A percentile compares a stretch with the other conserved stretches of the same genome.
These are phyloP conservation scores for Apiospora phragmitis DNA, from an alignment of 2,329 filamentous ascomycete genomes.

Conservation along the genomic window DNA sequence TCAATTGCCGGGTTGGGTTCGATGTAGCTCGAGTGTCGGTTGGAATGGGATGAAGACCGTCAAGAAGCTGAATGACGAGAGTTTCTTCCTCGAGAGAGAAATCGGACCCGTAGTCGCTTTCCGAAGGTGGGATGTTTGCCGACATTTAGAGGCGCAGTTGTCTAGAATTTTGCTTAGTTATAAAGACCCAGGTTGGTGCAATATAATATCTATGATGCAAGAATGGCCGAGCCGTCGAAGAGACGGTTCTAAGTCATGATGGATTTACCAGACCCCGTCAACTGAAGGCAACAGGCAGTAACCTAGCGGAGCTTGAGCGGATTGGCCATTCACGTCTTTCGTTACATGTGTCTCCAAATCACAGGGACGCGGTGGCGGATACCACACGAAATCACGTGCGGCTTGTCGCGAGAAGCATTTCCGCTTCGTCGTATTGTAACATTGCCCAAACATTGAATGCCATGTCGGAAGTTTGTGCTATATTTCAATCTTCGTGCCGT, in stretches of 20 bases:
- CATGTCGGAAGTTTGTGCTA: no score
- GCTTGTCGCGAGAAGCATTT: background rate
- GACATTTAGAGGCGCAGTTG: background rate
- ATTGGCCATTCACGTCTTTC: background rate
- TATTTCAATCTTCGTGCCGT: no score
- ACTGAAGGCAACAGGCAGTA: background rate
- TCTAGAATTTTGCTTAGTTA: background rate
- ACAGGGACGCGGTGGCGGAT: background rate
- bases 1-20: background rate
- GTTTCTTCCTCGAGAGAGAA: conserved; percentile 32
- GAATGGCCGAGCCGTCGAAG: background rate
- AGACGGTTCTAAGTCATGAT: background rate
- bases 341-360: background rate
- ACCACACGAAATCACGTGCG: background rate
- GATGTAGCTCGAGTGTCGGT: background rate
- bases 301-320: background rate
- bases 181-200: background rate
- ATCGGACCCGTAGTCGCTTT: conserved; percentile 35
- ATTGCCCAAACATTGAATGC: no score
- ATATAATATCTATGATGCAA: background rate
- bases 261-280: background rate
- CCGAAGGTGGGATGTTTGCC: conserved; percentile 13
- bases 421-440: background rate
- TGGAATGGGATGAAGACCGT: conserved; percentile 9
- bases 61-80: conserved; percentile 29